Conservation (phyloP, 1,284 basidiomycete genomes). For the Fomitopsis betulina region DNA sequence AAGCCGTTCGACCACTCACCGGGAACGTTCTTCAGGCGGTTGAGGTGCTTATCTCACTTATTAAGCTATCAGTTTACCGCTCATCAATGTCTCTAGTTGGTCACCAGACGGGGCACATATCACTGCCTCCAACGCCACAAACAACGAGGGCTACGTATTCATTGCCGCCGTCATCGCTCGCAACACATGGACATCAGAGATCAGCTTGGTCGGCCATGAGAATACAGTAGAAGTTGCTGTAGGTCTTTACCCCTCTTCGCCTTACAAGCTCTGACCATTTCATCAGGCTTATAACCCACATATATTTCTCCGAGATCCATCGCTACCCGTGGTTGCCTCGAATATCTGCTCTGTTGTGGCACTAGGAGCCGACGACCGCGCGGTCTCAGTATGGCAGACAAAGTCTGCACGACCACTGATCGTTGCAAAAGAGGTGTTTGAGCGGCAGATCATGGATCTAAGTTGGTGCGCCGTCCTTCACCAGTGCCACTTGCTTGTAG, state of each 20-base stretch:
- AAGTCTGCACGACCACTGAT: slow-evolving; percentile 86
- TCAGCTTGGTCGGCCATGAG: slow-evolving; percentile 94
- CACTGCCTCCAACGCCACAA: slow-evolving; percentile 95
- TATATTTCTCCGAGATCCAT: slow-evolving; percentile 80
- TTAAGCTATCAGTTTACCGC: background rate
- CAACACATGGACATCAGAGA: slow-evolving; percentile 83
- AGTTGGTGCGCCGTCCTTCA: slow-evolving; percentile 66
- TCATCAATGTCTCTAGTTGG: slow-evolving; percentile 59
- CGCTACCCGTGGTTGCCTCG: slow-evolving; percentile 56
- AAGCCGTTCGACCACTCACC: slow-evolving; percentile 94
- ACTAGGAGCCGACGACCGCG: slow-evolving; percentile 85
- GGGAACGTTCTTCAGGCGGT: slow-evolving; percentile 90
- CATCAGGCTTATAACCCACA: slow-evolving; percentile 87
- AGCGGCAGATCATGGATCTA: slow-evolving; percentile 92
- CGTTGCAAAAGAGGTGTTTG: slow-evolving; percentile 92
- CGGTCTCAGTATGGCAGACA: slow-evolving; percentile 92
- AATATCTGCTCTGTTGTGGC: slow-evolving; percentile 87
- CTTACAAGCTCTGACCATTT: slow-evolving; percentile 10
- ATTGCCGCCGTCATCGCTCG: slow-evolving; percentile 94
- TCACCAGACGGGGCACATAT: slow-evolving; percentile 98
- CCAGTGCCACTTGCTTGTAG: background rate
- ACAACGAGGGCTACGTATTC: slow-evolving; percentile 93
- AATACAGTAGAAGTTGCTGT: slow-evolving; percentile 97
- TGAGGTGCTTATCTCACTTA: slow-evolving; percentile 51
- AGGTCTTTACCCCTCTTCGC: slow-evolving; percentile 25